These are phyloP conservation scores for Alternaria arbusti DNA, from an alignment of 2,329 filamentous ascomycete species.

Conservation along the genomic window DNA sequence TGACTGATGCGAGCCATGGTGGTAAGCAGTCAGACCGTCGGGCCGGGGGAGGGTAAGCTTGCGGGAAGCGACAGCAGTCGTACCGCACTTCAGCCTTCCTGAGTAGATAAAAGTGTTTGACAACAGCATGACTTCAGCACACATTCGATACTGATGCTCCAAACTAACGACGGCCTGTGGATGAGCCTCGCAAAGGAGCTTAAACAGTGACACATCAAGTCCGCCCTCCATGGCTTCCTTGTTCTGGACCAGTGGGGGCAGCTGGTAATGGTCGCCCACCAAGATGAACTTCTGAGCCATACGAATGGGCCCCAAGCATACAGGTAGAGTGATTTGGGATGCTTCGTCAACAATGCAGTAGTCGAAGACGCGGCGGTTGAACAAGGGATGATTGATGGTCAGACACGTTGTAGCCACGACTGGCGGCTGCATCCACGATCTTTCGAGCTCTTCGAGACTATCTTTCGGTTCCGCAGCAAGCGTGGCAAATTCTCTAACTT, in stretches of 20 bases:
- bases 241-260: constrained; percentile 93
- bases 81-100: constrained; percentile 90
- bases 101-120: constrained; percentile 93
- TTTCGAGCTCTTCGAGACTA: constrained; percentile 81
- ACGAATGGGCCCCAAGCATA: constrained; percentile 91
- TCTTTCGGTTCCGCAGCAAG: constrained; percentile 76
- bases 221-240: constrained; percentile 85
- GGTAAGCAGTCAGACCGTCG: constrained; percentile 42
- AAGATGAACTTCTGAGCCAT: constrained; percentile 93
- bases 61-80: constrained; percentile 71
- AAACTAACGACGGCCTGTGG: constrained; percentile 88
- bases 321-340: constrained; percentile 94
- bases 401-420: constrained; percentile 96
- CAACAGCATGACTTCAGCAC: constrained; percentile 92
- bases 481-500: constrained; percentile 84
- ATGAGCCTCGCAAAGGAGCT: constrained; percentile 86
- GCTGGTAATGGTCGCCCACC: constrained; percentile 94
- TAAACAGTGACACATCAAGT: constrained; percentile 92
- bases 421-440: constrained; percentile 82
- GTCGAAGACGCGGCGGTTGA: constrained; percentile 88
- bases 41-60: constrained; percentile 69
- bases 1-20: constrained; percentile 30
- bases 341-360: constrained; percentile 99
- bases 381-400: constrained; percentile 86
- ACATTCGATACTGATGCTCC: constrained; percentile 98